phyloP scores from a whole-genome alignment of 345 rosid genomes.

The Capsella bursapastoris region DNA sequence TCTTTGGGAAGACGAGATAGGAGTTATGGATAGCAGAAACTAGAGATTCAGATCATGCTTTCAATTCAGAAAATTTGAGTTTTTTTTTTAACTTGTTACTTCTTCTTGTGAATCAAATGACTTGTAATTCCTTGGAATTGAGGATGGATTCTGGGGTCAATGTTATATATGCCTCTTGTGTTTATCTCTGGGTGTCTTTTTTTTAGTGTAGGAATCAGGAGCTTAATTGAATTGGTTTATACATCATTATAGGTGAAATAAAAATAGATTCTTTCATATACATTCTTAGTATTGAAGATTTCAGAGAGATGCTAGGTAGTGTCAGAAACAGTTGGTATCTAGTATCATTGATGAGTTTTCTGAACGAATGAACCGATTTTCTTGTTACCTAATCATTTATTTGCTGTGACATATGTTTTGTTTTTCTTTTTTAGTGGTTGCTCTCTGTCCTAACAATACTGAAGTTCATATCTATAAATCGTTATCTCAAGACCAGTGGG shows the following conservation, averaged over 20 bases:
- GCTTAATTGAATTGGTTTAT: constrained; percentile 2
- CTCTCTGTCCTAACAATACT: constrained; percentile 84
- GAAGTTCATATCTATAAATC: constrained; percentile 93
- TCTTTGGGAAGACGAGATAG: neutral
- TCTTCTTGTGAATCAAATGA: neutral
- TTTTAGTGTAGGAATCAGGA: neutral
- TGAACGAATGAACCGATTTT: neutral
- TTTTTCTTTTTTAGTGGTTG: constrained; percentile 67
- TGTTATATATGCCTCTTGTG: neutral
- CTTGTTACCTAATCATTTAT: constrained; percentile 1
- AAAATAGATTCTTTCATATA: neutral
- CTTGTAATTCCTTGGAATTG: neutral
- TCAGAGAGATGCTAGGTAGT: neutral
- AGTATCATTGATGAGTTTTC: neutral
- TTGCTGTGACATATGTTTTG: constrained; percentile 7
- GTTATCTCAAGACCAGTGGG: constrained; percentile 76
- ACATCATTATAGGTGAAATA: neutral
- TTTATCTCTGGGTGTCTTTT: constrained; percentile 5
- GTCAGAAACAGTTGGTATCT: constrained; percentile 13
- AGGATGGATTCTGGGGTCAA: neutral
- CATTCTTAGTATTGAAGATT: neutral
- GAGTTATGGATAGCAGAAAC: neutral
- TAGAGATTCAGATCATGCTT: no score
- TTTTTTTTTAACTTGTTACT: no score
- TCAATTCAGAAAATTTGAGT: no score